These are phyloP conservation scores for Tolypocladium endophyticum DNA, from an alignment of 2,329 filamentous ascomycete genomes.

Conservation along the genomic window DNA sequence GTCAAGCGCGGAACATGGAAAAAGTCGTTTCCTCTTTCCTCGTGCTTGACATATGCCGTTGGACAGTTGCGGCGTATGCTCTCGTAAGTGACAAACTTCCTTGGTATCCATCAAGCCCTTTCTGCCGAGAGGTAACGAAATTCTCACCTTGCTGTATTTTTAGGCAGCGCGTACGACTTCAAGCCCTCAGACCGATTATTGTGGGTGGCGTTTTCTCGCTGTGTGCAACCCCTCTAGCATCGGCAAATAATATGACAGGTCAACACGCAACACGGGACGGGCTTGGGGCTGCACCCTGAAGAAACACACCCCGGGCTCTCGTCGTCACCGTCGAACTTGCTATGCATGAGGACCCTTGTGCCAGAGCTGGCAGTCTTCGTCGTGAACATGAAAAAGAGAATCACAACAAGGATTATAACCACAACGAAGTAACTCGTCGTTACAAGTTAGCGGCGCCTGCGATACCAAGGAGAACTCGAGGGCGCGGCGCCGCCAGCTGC, in stretches of 20 bases:
- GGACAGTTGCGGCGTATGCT: not conserved
- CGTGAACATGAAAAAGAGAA: not conserved
- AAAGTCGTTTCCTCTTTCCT: constrained; percentile 18
- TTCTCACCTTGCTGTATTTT: not conserved
- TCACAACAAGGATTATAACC: not conserved
- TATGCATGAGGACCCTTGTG: not conserved
- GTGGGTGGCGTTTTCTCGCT: constrained; percentile 2
- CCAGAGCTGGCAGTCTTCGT: not conserved
- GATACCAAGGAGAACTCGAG: too few species aligned
- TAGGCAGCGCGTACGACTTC: not conserved
- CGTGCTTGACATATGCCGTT: constrained; percentile 4
- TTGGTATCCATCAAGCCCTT: not conserved
- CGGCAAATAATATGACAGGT: constrained; percentile 11
- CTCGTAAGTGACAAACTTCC: not conserved
- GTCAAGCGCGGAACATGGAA: constrained; percentile 4
- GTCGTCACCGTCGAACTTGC: not conserved
- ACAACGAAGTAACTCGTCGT: not conserved
- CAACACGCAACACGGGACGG: constrained; percentile 10
- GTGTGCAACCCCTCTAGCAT: not conserved
- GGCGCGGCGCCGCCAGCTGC: not conserved
- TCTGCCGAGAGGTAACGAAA: not conserved
- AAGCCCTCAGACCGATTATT: constrained; percentile 3
- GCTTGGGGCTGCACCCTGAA: not conserved
- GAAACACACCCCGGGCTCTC: not conserved
- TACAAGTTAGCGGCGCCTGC: not conserved